phyloP scores from a whole-genome alignment of 2,329 filamentous ascomycete species.

The Ascochyta koolunga region DNA sequence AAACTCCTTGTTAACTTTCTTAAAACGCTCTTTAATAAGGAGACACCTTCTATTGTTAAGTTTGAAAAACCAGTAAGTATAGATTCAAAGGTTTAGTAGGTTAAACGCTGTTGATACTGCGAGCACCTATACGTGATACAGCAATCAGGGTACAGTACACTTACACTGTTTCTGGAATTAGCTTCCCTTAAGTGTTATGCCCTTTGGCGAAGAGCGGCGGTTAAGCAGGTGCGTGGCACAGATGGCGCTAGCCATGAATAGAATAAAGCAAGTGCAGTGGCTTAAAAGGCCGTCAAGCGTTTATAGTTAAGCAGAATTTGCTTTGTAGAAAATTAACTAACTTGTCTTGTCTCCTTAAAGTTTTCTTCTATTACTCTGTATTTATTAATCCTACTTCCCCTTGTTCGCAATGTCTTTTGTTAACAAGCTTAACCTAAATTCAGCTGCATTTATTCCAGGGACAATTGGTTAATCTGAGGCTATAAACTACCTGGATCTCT shows the following conservation, averaged over 20 bases:
- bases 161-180: conserved; percentile 13
- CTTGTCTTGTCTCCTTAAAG: too few relatives aligned
- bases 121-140: conserved; percentile 16
- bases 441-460: background rate
- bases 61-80: background rate
- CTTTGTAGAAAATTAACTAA: too few relatives aligned
- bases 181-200: conserved; percentile 17
- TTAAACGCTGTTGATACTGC: background rate
- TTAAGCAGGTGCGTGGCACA: background rate
- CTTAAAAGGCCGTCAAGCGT: too few relatives aligned
- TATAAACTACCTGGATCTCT: background rate
- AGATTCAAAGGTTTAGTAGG: background rate
- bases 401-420: background rate
- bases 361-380: too few relatives aligned
- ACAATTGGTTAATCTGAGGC: background rate
- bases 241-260: background rate
- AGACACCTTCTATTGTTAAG: conserved; percentile 8
- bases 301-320: too few relatives aligned
- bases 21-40: conserved; percentile 15
- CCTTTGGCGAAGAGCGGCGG: conserved; percentile 7
- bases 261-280: background rate
- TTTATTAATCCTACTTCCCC: background rate
- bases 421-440: background rate
- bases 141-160: background rate
- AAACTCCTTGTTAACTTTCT: conserved; percentile 22